Conservation (phyloP, 345 rosid species). For the Turritis glabra region DNA sequence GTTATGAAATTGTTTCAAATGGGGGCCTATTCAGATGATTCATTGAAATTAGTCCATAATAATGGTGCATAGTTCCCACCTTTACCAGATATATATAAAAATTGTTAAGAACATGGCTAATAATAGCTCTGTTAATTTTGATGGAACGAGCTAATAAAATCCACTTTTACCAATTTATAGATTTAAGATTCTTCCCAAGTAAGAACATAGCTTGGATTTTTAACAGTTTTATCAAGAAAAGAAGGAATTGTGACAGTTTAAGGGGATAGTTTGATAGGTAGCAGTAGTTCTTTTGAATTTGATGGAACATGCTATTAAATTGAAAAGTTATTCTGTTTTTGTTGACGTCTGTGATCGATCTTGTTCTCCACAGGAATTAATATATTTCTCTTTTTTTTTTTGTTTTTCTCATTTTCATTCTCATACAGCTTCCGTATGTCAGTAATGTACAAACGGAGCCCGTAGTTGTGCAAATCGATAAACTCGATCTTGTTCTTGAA, state of each 20-base stretch:
- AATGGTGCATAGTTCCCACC: background rate
- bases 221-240: background rate
- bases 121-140: too few species aligned
- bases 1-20: background rate
- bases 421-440: slow-evolving; percentile 75
- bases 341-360: background rate
- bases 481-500: slow-evolving; percentile 94
- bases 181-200: background rate
- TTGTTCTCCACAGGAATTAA: background rate
- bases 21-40: background rate
- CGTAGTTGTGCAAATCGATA: slow-evolving; percentile 84
- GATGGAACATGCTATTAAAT: background rate
- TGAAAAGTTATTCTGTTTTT: background rate
- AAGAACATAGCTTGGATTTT: slow-evolving; percentile 5
- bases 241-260: background rate
- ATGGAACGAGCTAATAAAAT: too few species aligned
- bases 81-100: background rate
- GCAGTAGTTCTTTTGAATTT: background rate
- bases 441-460: slow-evolving; percentile 94
- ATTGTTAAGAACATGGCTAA: background rate
- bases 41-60: background rate
- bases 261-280: too few species aligned
- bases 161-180: background rate
- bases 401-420: background rate
- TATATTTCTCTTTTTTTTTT: background rate